Evolutionary conservation across 176 grass and related monocot species (phyloP).

Genomic region (Triticum urartu): DNA sequence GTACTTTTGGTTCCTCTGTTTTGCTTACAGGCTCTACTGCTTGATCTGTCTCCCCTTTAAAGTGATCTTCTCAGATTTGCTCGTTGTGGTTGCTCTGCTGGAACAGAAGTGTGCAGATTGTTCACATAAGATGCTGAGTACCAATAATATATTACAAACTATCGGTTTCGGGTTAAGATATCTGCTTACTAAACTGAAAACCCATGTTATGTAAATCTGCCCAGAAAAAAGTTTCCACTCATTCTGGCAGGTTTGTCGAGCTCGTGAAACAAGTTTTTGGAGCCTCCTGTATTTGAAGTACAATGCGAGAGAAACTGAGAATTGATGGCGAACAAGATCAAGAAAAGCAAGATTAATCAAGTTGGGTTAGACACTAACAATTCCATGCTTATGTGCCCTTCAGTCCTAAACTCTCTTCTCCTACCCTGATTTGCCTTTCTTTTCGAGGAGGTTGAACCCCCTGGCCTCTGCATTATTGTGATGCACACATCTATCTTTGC

Average conservation of each 20-base stretch:
- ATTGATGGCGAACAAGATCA: not conserved
- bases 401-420: not conserved
- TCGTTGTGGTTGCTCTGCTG: not conserved
- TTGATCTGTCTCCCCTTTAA: not conserved
- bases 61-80: not conserved
- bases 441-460: too few relatives aligned
- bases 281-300: not conserved
- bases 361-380: conserved; percentile 11
- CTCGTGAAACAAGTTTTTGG: not conserved
- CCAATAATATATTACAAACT: conserved; percentile 9
- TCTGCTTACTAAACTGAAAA: not conserved
- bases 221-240: not conserved
- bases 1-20: not conserved
- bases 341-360: not conserved
- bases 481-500: too few relatives aligned
- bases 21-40: not conserved
- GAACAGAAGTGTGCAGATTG: not conserved
- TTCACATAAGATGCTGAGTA: conserved; percentile 7
- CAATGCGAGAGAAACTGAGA: not conserved
- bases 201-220: not conserved
- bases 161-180: not conserved
- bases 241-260: not conserved
- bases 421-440: not conserved
- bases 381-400: not conserved
- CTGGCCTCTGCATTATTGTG: too few relatives aligned